Base-by-base conservation (phyloP, 148 eudicot species). In the Chenopodium quinoa region DNA sequence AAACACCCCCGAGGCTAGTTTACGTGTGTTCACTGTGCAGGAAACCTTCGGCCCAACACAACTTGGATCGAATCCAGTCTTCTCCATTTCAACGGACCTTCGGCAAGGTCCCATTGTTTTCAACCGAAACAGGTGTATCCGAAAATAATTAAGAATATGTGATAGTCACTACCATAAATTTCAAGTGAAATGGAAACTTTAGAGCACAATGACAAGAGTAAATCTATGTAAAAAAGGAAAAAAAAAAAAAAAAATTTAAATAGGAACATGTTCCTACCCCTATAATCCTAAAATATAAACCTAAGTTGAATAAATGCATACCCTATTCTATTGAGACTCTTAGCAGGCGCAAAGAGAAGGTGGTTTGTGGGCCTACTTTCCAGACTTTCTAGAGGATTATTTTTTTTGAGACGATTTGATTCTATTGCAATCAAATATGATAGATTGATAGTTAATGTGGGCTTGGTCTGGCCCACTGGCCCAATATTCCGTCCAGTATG, bases 291-390 rank as follows among this genome's bases (percentile, higher is more conserved):
- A 40, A 40, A 67, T 56, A n/a, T 62, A 7, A 9, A 2, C 58
- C 68, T 76, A 80, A 60, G 83, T 84, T 84, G 86, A 76, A 84
- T 75, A 60, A 62, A 7, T 37, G 58, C n/a, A 73, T 4, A 62
- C 17, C 77, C 82, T 75, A 79, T 50, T 32, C 8, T 5, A 40
- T 40, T 40, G 44, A 40, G 19, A 68, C 29, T 71, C 46, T 77
- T 77, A 70, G 71, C 76, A 82, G 69, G 75, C 71, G 17, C 76
- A 44, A 70, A 1, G 8, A 3, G 77, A 71, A 80, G 73, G 77
- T 84, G 86, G 77, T 83, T 22, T 37, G 83, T 84, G 86, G 82
- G 80, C 46, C 80, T 83, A 9, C 70, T 31, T 56, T 62, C 20
- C n/a, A 79, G 73, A 84, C 80, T 80, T 84, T 80, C 52, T 75